Evolutionary conservation across 169 alveolate species (phyloP).

Genomic region (Plasmodium sp.): DNA sequence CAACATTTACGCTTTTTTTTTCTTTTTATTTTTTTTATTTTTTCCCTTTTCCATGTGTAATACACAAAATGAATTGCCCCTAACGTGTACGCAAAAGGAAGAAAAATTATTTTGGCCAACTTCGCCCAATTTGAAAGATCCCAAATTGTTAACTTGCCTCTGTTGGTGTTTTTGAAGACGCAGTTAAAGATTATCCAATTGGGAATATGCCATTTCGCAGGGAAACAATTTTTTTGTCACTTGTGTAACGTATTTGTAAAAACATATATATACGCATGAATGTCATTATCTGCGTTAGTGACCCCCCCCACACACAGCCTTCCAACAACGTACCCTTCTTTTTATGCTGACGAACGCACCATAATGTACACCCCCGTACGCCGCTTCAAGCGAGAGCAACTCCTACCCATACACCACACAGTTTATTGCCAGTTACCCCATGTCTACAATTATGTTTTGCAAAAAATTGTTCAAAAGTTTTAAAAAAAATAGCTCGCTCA

Average conservation of each 20-base stretch:
- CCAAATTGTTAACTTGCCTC: background rate
- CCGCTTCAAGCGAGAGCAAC: background rate
- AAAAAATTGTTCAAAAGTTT: conserved; percentile 55
- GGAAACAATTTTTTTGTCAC: background rate
- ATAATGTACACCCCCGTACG: background rate
- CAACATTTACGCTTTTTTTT: background rate
- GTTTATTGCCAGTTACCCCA: background rate
- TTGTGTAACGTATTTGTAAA: background rate
- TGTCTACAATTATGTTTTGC: conserved; percentile 44
- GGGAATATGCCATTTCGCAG: background rate
- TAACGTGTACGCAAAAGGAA: background rate
- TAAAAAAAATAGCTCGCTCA: conserved; percentile 62
- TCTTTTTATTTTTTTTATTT: background rate
- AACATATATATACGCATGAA: background rate
- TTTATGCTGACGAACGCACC: conserved; percentile 4
- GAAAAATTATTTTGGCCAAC: background rate
- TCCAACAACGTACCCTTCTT: background rate
- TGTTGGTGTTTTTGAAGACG: background rate
- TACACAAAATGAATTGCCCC: conserved; percentile 7
- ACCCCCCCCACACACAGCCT: background rate
- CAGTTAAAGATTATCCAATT: background rate
- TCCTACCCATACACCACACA: background rate
- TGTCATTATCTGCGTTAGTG: background rate
- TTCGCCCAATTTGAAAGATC: background rate
- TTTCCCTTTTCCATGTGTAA: background rate